phyloP scores from a whole-genome alignment of 768 basidiomycete genomes.

The Leccinellum rugosiceps region DNA sequence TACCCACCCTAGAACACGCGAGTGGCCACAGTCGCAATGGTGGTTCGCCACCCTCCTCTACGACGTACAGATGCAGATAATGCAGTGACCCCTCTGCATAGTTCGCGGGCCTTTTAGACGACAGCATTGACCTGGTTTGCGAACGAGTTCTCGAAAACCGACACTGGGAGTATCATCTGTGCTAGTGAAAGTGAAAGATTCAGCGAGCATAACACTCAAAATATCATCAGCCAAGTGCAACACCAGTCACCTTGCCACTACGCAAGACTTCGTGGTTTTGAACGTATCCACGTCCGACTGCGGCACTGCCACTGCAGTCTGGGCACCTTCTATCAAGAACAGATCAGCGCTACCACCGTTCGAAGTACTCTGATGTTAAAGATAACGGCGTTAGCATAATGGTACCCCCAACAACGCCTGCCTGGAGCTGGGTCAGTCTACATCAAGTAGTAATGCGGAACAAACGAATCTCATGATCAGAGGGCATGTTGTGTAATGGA shows the following conservation, averaged over 20 bases:
- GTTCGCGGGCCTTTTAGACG: conserved; percentile 92
- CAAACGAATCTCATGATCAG: conserved; percentile 54
- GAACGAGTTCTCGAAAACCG: conserved; percentile 87
- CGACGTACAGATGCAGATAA: conserved; percentile 89
- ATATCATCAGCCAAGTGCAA: neutral
- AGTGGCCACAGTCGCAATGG: conserved; percentile 17
- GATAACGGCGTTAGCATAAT: conserved; percentile 86
- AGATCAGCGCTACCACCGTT: conserved; percentile 77
- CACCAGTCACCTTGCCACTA: conserved; percentile 78
- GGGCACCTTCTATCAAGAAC: conserved; percentile 95
- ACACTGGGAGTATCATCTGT: conserved; percentile 88
- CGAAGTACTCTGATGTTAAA: conserved; percentile 89
- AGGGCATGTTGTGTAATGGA: conserved; percentile 92
- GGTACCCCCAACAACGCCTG: conserved; percentile 87
- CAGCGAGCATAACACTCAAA: neutral
- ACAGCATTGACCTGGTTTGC: conserved; percentile 93
- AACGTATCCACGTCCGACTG: conserved; percentile 96
- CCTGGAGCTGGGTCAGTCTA: conserved; percentile 41
- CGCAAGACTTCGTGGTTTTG: conserved; percentile 84
- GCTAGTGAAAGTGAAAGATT: neutral
- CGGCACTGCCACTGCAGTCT: conserved; percentile 97
- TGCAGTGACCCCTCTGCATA: conserved; percentile 86
- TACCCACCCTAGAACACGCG: conserved; percentile 27
- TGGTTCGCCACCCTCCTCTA: conserved; percentile 97
- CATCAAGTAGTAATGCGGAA: neutral